Conservation (phyloP, 2,329 filamentous ascomycete species). For the Colletotrichum orbiculare region DNA sequence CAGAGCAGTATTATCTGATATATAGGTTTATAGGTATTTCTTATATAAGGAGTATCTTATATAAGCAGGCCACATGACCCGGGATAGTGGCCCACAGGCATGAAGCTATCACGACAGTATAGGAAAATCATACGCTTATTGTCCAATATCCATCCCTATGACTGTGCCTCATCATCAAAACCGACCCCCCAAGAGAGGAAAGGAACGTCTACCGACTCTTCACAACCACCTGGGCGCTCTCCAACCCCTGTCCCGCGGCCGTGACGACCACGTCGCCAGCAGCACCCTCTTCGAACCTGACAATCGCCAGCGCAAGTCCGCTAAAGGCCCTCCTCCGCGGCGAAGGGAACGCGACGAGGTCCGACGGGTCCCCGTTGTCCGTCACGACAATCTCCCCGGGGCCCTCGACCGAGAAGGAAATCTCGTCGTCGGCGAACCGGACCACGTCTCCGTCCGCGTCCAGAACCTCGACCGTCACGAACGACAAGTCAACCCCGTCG, state of each 20-base stretch:
- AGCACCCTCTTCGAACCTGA: conserved; percentile 42
- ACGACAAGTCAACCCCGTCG: conserved; percentile 59
- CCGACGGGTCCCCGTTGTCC: conserved; percentile 62
- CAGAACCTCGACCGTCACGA: conserved; percentile 56
- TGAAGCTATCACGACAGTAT: too few species aligned
- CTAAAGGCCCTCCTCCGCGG: conserved; percentile 52
- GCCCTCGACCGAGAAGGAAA: conserved; percentile 57
- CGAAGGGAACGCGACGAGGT: conserved; percentile 55
- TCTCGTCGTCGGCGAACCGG: conserved; percentile 52
- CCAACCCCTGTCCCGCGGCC: conserved; percentile 6
- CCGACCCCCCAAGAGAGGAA: too few species aligned
- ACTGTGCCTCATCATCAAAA: neutral
- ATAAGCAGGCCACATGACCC: too few species aligned
- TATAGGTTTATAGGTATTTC: too few species aligned
- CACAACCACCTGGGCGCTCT: conserved; percentile 12
- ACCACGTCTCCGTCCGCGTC: conserved; percentile 57
- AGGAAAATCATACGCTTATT: too few species aligned
- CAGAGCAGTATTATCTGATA: too few species aligned
- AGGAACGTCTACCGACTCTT: neutral
- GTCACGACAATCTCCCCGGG: conserved; percentile 60
- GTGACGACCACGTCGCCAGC: conserved; percentile 15
- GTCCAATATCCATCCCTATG: neutral
- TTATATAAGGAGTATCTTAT: too few species aligned
- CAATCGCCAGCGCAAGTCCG: conserved; percentile 54
- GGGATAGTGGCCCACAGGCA: too few species aligned